Evolutionary conservation across 2,329 filamentous ascomycete species (phyloP), one percentile per base, ranked within the genome.

Genomic region (Calonectria montana): DNA sequence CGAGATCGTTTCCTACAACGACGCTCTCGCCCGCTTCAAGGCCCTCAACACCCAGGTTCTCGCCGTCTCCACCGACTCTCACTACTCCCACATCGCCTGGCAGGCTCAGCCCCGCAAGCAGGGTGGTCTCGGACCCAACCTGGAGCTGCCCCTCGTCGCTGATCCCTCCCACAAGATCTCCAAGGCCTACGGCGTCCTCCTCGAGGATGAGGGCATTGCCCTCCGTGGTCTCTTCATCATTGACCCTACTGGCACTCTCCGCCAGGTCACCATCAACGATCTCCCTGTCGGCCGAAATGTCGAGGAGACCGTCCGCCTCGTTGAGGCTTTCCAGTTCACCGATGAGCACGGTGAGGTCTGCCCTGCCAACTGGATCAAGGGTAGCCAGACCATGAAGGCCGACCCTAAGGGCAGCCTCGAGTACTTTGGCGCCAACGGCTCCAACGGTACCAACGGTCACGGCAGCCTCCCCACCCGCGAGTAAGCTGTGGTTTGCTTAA

Each of bases 291-390:
- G 91, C 72, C 89, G 91, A 75, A 87, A 88, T 75, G 91, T 92
- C 67, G 89, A 91, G 80, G 91, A 93, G 84, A 88, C 89, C 2
- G 86, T 91, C 76, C 89, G 91, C 43, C 92, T 93, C 1, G 89
- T 92, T 70, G 88, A 93, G 75, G 92, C 93, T 7, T 95, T 95
- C 82, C 94, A 96, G 83, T 94, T 96, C 86, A 94, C 94, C 15
- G 93, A 96, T 76, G 93, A 94, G 77, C 94, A 94, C 87, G 95
- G 95, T 83, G 91, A 94, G 81, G 89, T 94, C 67, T 96, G 87
- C 83, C 87, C 87, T 53, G 87, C 87, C 66, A 87, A 86, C 77
- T 88, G 87, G 87, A 83, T 84, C 71, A 80, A 84, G 71, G 87
- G 87, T 63, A 80, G 80, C 78, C 84, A 87, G 82, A 83, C 82